Evolutionary conservation across 345 rosid genomes (phyloP).

Genomic region (Turnera subulata): DNA sequence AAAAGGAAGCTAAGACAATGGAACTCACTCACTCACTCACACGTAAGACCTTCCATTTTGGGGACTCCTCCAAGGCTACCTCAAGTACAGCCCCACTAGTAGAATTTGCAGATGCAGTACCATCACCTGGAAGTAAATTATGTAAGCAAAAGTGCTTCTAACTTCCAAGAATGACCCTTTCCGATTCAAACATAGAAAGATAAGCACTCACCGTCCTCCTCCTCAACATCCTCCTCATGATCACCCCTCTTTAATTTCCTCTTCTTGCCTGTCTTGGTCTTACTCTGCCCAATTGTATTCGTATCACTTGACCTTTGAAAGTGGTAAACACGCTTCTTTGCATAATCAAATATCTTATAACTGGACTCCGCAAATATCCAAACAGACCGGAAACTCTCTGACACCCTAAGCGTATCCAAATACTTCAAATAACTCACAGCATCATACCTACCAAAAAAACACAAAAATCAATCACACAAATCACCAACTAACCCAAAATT

Average conservation of each 20-base stretch:
- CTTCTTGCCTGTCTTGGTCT: constrained; percentile 44
- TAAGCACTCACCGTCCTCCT: constrained; percentile 40
- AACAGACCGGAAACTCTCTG: constrained; percentile 96
- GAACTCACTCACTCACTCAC: constrained; percentile 94
- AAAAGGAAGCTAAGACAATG: constrained; percentile 33
- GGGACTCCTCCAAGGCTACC: constrained; percentile 83
- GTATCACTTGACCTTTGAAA: constrained; percentile 46
- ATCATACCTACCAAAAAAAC: constrained; percentile 62
- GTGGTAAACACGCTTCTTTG: constrained; percentile 88
- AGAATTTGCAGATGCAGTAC: constrained; percentile 35
- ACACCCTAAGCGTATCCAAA: constrained; percentile 88
- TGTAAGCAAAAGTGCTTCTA: constrained; percentile 10
- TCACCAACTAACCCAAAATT: constrained; percentile 3
- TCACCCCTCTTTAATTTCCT: constrained; percentile 47
- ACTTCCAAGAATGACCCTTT: background rate
- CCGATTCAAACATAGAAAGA: background rate
- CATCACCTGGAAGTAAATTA: constrained; percentile 35
- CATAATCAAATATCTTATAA: constrained; percentile 92
- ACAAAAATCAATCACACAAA: constrained; percentile 9
- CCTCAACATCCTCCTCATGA: constrained; percentile 41
- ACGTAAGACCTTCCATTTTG: constrained; percentile 98
- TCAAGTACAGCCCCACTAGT: constrained; percentile 46
- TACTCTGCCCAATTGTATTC: constrained; percentile 39
- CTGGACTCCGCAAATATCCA: constrained; percentile 99
- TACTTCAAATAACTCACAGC: constrained; percentile 96